Percentiles rank a stretch among this genome's conserved stretches.
These are phyloP conservation scores for Besnoitia besnoiti DNA, from an alignment of 169 alveolate species.

Conservation along the genomic window DNA sequence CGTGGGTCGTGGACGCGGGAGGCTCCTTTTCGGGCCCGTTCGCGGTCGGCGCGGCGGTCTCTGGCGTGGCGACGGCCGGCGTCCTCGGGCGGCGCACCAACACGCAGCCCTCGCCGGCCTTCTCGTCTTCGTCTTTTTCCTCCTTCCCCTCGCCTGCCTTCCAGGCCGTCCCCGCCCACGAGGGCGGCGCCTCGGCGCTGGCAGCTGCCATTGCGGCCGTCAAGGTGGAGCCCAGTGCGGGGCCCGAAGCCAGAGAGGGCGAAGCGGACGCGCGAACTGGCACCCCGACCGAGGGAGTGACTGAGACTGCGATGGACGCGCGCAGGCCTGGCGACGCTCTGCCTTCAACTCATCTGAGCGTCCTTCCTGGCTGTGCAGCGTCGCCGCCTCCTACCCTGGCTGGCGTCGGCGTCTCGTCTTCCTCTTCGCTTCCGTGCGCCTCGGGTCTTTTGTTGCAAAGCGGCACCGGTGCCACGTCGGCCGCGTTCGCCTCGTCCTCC, in stretches of 20 bases:
- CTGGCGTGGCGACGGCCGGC: not conserved
- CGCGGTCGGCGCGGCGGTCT: not conserved
- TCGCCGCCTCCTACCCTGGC: not conserved
- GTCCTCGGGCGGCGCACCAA: not conserved
- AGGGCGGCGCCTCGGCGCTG: not conserved
- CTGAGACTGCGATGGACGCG: not conserved
- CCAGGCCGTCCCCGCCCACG: constrained; percentile 10
- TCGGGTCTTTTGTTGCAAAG: not conserved
- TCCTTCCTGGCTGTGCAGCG: not conserved
- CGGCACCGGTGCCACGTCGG: not conserved
- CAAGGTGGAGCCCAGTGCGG: not conserved
- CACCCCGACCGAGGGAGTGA: not conserved
- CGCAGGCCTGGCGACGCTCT: not conserved
- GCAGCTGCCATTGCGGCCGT: constrained; percentile 10
- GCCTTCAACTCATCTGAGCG: not conserved
- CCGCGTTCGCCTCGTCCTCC: not conserved
- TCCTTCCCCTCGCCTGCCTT: not conserved
- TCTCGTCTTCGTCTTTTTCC: not conserved
- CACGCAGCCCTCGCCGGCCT: not conserved
- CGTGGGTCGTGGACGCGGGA: not conserved
- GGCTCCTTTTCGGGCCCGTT: not conserved
- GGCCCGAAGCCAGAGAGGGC: not conserved
- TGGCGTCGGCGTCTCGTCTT: not conserved
- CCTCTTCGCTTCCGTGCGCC: not conserved
- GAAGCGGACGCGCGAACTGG: no score